Evolutionary conservation across 345 rosid genomes (phyloP).

Genomic region (Moricandia arvensis): DNA sequence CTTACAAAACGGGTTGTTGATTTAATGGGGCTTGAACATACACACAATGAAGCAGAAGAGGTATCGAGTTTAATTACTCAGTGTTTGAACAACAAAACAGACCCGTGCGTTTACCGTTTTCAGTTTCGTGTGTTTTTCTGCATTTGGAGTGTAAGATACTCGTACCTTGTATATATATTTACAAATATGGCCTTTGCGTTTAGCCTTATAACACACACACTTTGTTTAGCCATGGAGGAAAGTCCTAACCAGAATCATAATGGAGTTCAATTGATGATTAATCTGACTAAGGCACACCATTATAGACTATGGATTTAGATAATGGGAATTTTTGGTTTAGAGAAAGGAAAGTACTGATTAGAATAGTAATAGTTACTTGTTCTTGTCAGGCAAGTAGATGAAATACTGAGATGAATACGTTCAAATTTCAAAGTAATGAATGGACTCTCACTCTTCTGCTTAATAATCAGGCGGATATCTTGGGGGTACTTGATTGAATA

Average conservation of each 20-base stretch:
- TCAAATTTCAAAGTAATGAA: background rate
- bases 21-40: background rate
- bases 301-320: too few species aligned
- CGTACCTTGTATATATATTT: conserved; percentile 7
- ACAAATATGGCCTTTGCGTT: background rate
- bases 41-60: conserved; percentile 3
- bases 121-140: background rate
- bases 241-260: background rate
- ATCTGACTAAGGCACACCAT: too few species aligned
- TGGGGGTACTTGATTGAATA: background rate
- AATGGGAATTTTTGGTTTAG: too few species aligned
- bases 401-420: too few species aligned
- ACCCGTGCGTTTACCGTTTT: background rate
- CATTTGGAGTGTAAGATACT: conserved; percentile 12
- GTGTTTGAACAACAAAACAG: conserved; percentile 8
- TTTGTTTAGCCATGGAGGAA: background rate
- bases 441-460: background rate
- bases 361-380: background rate
- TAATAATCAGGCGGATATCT: background rate
- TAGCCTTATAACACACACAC: too few species aligned
- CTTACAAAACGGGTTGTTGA: conserved; percentile 50
- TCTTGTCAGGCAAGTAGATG: background rate
- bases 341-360: background rate
- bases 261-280: background rate
- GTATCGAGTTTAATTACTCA: background rate